phyloP scores from a whole-genome alignment of 768 basidiomycete genomes.

The Coprinopsis marcescibilis region DNA sequence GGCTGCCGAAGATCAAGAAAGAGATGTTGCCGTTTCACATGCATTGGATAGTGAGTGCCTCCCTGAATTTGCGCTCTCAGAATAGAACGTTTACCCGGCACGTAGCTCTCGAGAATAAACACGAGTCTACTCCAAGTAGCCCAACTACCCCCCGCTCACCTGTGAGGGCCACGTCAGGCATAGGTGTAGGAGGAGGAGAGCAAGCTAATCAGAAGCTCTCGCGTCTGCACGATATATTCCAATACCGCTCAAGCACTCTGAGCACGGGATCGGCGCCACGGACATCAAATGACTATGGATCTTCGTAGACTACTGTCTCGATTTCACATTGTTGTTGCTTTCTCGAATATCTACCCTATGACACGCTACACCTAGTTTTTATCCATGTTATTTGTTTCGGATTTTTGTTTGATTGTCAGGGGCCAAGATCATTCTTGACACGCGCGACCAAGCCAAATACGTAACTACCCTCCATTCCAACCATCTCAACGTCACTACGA shows the following conservation, averaged over 20 bases:
- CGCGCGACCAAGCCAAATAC: background rate
- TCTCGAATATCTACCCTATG: constrained; percentile 6
- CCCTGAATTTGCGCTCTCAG: background rate
- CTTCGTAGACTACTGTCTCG: constrained; percentile 12
- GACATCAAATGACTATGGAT: constrained; percentile 26
- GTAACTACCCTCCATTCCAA: background rate
- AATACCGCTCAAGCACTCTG: constrained; percentile 67
- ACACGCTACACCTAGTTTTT: background rate
- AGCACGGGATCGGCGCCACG: constrained; percentile 37
- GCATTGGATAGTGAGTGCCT: constrained; percentile 66
- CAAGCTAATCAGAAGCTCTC: constrained; percentile 73
- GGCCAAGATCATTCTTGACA: background rate
- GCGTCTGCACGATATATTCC: constrained; percentile 74
- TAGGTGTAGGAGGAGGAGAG: constrained; percentile 28
- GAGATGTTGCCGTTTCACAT: constrained; percentile 75
- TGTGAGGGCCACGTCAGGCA: constrained; percentile 14
- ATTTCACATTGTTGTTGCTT: constrained; percentile 4
- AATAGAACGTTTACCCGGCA: constrained; percentile 11
- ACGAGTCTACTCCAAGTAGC: constrained; percentile 32
- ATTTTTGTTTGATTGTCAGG: constrained; percentile 1
- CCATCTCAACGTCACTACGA: background rate
- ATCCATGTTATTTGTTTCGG: too few species aligned
- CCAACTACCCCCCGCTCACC: constrained; percentile 24
- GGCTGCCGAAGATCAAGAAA: constrained; percentile 81
- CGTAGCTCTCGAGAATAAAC: constrained; percentile 59